A percentile compares a stretch with the other conserved stretches of the same genome.
Evolutionary conservation across 176 grass and related monocot species (phyloP).

Genomic region (Leersia perrieri): DNA sequence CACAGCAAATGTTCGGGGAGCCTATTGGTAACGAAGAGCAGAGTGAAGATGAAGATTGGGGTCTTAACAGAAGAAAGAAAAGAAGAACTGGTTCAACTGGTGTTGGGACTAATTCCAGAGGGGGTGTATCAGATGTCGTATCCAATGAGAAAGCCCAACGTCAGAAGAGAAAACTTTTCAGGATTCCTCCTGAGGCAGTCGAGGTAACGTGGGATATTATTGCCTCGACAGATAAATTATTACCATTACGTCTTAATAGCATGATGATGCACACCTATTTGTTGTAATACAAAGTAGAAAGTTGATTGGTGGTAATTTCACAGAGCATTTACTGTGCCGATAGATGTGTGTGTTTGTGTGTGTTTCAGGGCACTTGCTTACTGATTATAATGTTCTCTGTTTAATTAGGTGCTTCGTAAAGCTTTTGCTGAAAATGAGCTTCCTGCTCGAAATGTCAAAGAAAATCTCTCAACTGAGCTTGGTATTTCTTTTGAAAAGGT

Average conservation of each 20-base stretch:
- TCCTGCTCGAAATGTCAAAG: slow-evolving; percentile 71
- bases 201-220: slow-evolving; percentile 45
- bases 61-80: slow-evolving; percentile 59
- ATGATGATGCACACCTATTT: slow-evolving; percentile 1
- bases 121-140: slow-evolving; percentile 28
- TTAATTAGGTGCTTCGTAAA: slow-evolving; percentile 67
- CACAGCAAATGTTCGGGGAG: slow-evolving; percentile 96
- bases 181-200: slow-evolving; percentile 74
- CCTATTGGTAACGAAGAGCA: slow-evolving; percentile 55
- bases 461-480: slow-evolving; percentile 73
- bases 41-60: slow-evolving; percentile 97
- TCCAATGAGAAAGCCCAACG: slow-evolving; percentile 37
- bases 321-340: not conserved
- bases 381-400: slow-evolving; percentile 6
- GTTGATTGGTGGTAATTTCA: slow-evolving; percentile 8
- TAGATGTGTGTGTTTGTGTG: not conserved
- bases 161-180: slow-evolving; percentile 66
- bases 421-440: slow-evolving; percentile 86
- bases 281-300: not conserved
- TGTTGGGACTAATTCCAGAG: slow-evolving; percentile 26
- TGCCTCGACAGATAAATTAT: not conserved
- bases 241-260: not conserved
- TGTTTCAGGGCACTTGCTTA: not conserved
- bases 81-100: slow-evolving; percentile 40
- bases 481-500: slow-evolving; percentile 89